These are phyloP conservation scores for Wickerhamomyces alni DNA, from an alignment of 805 yeast genomes.

Conservation along the genomic window DNA sequence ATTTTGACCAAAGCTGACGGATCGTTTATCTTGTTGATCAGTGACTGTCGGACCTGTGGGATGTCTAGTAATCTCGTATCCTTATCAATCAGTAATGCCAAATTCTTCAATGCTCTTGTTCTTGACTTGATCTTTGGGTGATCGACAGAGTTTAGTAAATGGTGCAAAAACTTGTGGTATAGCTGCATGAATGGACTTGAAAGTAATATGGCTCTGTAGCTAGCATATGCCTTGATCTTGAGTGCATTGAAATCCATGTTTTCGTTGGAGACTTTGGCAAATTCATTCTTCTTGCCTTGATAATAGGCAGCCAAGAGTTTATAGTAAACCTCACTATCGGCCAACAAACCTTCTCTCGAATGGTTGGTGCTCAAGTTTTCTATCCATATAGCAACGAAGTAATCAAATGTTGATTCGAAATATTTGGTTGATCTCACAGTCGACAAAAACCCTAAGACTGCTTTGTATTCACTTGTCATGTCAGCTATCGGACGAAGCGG, in stretches of 20 bases:
- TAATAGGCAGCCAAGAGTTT: slow-evolving; percentile 1
- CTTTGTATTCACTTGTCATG: slow-evolving; percentile 1
- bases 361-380: slow-evolving; percentile 2
- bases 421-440: neutral
- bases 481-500: neutral
- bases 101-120: slow-evolving; percentile 59
- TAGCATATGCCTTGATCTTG: neutral
- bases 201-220: slow-evolving; percentile 4
- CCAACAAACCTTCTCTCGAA: neutral
- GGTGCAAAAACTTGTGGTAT: slow-evolving; percentile 47
- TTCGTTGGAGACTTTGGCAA: neutral
- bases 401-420: slow-evolving; percentile 3
- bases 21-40: slow-evolving; percentile 49
- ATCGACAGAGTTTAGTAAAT: slow-evolving; percentile 42
- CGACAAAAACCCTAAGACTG: slow-evolving; percentile 5
- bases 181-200: slow-evolving; percentile 18
- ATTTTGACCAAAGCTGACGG: slow-evolving; percentile 69
- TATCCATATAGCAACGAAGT: slow-evolving; percentile 19
- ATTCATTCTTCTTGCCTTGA: slow-evolving; percentile 2
- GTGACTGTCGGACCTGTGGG: slow-evolving; percentile 44
- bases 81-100: slow-evolving; percentile 47
- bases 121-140: slow-evolving; percentile 46
- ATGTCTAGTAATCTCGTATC: slow-evolving; percentile 47
- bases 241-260: neutral
- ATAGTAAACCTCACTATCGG: neutral